Percentiles rank a stretch among this genome's conserved stretches.
phyloP scores from a whole-genome alignment of 768 basidiomycete species.

The Pulveroboletus ravenelii region DNA sequence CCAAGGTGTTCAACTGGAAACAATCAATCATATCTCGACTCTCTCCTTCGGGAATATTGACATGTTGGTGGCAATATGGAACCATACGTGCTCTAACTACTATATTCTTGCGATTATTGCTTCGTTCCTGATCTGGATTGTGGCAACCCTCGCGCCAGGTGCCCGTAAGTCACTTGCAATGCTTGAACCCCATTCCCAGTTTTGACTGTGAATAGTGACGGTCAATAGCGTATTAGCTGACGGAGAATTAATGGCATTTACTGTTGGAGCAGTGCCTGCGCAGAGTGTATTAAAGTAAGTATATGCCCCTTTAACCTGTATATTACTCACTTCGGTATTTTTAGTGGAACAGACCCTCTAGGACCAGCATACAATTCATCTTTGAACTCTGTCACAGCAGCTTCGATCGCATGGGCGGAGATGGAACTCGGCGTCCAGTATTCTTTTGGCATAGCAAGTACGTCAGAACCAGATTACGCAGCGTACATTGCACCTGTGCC shows the following conservation, averaged over 20 bases:
- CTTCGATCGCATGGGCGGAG: slow-evolving; percentile 24
- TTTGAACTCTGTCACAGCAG: slow-evolving; percentile 12
- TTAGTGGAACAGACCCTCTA: not conserved
- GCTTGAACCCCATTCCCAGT: not conserved
- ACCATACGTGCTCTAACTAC: slow-evolving; percentile 18
- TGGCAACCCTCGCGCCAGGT: slow-evolving; percentile 22
- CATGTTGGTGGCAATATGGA: slow-evolving; percentile 14
- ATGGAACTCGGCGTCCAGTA: slow-evolving; percentile 23
- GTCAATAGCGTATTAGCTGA: slow-evolving; percentile 21
- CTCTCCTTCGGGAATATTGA: slow-evolving; percentile 19
- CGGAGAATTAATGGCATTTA: slow-evolving; percentile 19
- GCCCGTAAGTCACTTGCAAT: slow-evolving; percentile 14
- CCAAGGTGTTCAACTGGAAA: slow-evolving; percentile 21
- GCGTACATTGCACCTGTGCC: slow-evolving; percentile 22
- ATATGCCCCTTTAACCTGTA: not conserved
- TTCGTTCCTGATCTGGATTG: slow-evolving; percentile 19
- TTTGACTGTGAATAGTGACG: slow-evolving; percentile 11
- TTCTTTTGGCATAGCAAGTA: slow-evolving; percentile 13
- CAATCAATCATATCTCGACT: slow-evolving; percentile 20
- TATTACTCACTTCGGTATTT: not conserved
- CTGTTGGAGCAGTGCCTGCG: slow-evolving; percentile 16
- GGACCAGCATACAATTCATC: slow-evolving; percentile 2
- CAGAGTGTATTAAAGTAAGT: slow-evolving; percentile 28
- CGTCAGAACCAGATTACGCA: slow-evolving; percentile 12
- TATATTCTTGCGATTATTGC: slow-evolving; percentile 16